Conservation (phyloP, 2,329 filamentous ascomycete species). For the Fusarium fracticaudum region DNA sequence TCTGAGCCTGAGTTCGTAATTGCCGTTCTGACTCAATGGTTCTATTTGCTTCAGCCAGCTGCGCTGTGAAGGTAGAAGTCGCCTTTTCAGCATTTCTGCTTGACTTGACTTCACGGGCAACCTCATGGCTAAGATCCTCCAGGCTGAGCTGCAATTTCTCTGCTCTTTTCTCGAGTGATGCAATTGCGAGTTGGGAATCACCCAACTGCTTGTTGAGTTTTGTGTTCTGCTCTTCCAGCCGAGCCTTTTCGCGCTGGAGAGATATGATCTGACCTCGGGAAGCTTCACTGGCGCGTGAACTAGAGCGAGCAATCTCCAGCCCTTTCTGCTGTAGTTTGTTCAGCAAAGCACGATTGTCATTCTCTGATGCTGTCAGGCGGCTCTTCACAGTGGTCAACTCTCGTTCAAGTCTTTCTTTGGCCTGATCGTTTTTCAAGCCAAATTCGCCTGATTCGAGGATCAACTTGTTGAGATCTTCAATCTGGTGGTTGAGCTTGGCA, state of each 20-base stretch:
- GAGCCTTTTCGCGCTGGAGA: conserved; percentile 84
- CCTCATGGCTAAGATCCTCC: conserved; percentile 92
- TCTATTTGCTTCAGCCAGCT: conserved; percentile 88
- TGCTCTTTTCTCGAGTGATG: conserved; percentile 89
- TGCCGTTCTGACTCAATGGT: conserved; percentile 92
- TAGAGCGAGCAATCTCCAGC: conserved; percentile 91
- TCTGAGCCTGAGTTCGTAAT: conserved; percentile 83
- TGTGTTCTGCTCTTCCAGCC: conserved; percentile 82
- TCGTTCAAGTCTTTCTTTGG: conserved; percentile 90
- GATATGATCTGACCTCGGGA: conserved; percentile 79
- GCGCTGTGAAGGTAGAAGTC: conserved; percentile 79
- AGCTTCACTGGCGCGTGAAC: conserved; percentile 84
- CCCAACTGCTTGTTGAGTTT: conserved; percentile 85
- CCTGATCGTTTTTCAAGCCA: conserved; percentile 88
- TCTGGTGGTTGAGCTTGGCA: conserved; percentile 77
- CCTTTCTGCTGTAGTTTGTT: conserved; percentile 99
- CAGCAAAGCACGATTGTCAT: conserved; percentile 92
- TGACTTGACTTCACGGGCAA: conserved; percentile 88
- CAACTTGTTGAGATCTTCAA: conserved; percentile 86
- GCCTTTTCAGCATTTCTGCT: conserved; percentile 91
- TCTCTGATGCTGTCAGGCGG: conserved; percentile 89
- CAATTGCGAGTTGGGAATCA: conserved; percentile 83
- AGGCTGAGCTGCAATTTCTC: conserved; percentile 89
- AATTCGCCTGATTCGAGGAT: conserved; percentile 92
- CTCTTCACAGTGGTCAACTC: conserved; percentile 93